A percentile compares a stretch with the other conserved stretches of the same genome.
These are phyloP conservation scores for Globisporangium ultimum DNA, from an alignment of 352 stramenopile species.

Conservation along the genomic window DNA sequence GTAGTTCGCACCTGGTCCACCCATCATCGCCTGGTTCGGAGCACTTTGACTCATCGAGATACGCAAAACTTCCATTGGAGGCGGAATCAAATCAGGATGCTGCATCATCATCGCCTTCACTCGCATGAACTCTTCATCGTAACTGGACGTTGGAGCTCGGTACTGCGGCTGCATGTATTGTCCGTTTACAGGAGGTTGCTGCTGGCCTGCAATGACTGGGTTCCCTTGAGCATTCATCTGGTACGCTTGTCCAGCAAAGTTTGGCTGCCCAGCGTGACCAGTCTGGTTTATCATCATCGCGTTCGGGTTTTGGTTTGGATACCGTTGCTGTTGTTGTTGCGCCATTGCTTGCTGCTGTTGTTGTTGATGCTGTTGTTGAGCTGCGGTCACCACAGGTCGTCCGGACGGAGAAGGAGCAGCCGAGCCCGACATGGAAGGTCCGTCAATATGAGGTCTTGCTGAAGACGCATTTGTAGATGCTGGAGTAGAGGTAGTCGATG, in stretches of 20 bases:
- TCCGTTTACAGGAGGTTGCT: conserved; percentile 31
- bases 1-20: conserved; percentile 38
- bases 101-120: conserved; percentile 90
- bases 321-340: conserved; percentile 42
- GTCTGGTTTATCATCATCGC: conserved; percentile 75
- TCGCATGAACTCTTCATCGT: conserved; percentile 84
- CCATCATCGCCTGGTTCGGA: conserved; percentile 62
- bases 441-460: conserved; percentile 68
- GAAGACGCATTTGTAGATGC: conserved; percentile 51
- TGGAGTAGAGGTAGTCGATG: conserved; percentile 20
- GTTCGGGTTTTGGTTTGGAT: conserved; percentile 64
- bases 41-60: conserved; percentile 79
- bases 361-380: conserved; percentile 28
- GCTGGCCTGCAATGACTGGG: conserved; percentile 22
- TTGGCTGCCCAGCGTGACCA: conserved; percentile 26
- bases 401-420: conserved; percentile 17
- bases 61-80: conserved; percentile 82
- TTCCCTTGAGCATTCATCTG: conserved; percentile 55
- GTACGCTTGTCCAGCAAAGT: conserved; percentile 46
- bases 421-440: conserved; percentile 10
- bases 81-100: conserved; percentile 82
- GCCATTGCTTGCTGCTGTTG: conserved; percentile 27
- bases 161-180: conserved; percentile 74
- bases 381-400: conserved; percentile 22
- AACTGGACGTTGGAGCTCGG: conserved; percentile 58